Evolutionary conservation across 371 early-diverging fungal species (phyloP), one percentile per base, ranked within the genome.

Genomic region (Capniomyces stellatus): DNA sequence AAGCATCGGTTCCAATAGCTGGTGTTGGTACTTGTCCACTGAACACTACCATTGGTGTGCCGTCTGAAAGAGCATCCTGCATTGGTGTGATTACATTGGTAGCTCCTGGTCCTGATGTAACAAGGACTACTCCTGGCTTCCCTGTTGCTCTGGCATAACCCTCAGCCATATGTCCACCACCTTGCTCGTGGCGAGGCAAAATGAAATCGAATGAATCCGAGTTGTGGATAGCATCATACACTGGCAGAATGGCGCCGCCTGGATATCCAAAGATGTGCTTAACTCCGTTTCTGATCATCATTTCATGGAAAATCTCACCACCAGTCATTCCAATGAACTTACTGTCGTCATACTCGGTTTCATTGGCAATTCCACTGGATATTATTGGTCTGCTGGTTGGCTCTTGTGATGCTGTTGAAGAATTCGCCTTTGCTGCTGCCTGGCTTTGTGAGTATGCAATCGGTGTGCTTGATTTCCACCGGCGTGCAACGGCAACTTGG

Each of bases 81-180:
- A 96, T 84, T 19, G 97, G 87, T 23, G 97, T 96, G 54, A 96
- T 77, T 19, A 89, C 85, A 71, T 96, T 96, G 35, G 97, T 96
- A 12, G 94, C 97, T 44, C 97, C 97, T n/a, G 97, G 97, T 1
- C 96, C 96, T 21, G 89, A 84, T 2, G 97, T 96, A 8, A 96
- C 94, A 42, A 96, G 73, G 22, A 91, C 88, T 31, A 96, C 89
- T 59, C 94, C 93, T 44, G 89, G 89, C 67, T 87, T 87, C 56
- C 92, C 92, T 52, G 85, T 87, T 54, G 85, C 92, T 66, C 88
- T 78, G 29, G 94, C 94, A 67, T 93, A 96, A 19, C 91, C 96
- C 70, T 96, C 89, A 3, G 96, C 94, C 89, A 93, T 93, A 67
- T 96, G 96, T 13, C 96, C 96, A 49, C 90, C 94, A 58, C 96